These are phyloP conservation scores for Suillus luteus DNA, from an alignment of 768 basidiomycete species.

Conservation along the genomic window DNA sequence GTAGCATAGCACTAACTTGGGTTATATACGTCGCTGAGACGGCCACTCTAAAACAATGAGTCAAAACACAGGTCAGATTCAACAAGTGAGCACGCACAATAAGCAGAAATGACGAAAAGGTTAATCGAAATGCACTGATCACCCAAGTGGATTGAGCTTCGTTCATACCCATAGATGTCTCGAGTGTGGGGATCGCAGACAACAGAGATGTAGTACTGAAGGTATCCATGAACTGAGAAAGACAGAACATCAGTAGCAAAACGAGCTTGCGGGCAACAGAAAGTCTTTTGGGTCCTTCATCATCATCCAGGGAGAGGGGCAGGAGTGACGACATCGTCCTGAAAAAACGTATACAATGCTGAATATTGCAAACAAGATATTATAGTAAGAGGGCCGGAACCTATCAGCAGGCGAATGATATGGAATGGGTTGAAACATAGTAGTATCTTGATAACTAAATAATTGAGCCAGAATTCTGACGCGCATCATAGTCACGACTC, in stretches of 20 bases:
- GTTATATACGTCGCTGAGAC: constrained; percentile 41
- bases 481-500: no score
- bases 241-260: constrained; percentile 40
- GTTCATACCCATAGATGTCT: constrained; percentile 21
- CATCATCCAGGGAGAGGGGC: constrained; percentile 9
- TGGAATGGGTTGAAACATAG: no score
- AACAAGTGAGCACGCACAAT: background rate
- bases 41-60: constrained; percentile 34
- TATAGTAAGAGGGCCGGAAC: constrained; percentile 1
- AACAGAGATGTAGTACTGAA: constrained; percentile 44
- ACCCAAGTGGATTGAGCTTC: constrained; percentile 39
- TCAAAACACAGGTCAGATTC: background rate
- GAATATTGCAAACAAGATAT: background rate
- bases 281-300: constrained; percentile 13
- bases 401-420: background rate
- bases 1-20: constrained; percentile 35
- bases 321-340: constrained; percentile 11
- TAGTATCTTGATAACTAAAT: no score
- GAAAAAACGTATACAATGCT: background rate
- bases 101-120: constrained; percentile 45
- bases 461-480: no score
- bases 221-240: constrained; percentile 44
- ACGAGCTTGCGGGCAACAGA: constrained; percentile 29
- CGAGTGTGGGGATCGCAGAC: constrained; percentile 40
- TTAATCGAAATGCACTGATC: constrained; percentile 42